phyloP scores from a whole-genome alignment of 306 rosid genomes.

The Prosopis cineraria region DNA sequence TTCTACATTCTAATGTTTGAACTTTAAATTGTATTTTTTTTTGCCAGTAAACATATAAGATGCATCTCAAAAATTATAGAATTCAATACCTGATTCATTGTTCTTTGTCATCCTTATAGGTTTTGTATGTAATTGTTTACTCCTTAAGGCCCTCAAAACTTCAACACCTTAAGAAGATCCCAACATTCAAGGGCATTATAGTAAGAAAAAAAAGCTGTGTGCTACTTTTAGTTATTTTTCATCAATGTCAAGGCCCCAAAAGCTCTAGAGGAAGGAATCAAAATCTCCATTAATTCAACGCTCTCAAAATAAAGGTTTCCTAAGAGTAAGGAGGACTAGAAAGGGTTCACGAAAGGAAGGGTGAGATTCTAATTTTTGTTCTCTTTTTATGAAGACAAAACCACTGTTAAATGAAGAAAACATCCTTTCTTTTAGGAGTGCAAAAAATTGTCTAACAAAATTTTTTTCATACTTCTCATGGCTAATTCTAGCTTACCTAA shows the following conservation, averaged over 20 bases:
- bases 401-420: constrained; percentile 28
- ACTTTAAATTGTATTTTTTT: constrained; percentile 3
- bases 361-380: constrained; percentile 28
- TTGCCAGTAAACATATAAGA: constrained; percentile 4
- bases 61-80: constrained; percentile 16
- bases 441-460: constrained; percentile 37
- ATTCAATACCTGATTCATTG: background rate
- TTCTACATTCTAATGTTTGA: background rate
- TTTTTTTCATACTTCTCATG: constrained; percentile 39
- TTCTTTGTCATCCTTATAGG: background rate
- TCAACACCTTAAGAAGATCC: background rate
- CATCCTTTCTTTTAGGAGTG: constrained; percentile 29
- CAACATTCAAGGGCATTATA: background rate
- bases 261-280: background rate
- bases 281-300: background rate
- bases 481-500: constrained; percentile 30
- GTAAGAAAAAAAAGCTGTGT: background rate
- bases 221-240: background rate
- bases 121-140: constrained; percentile 1
- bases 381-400: constrained; percentile 33
- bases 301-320: background rate
- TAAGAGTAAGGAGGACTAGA: background rate
- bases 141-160: background rate
- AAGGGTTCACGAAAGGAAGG: constrained; percentile 18
- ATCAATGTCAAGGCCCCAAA: background rate